Evolutionary conservation across 768 basidiomycete genomes (phyloP), one percentile per base, ranked within the genome.

Genomic region (Ramaria sp.): DNA sequence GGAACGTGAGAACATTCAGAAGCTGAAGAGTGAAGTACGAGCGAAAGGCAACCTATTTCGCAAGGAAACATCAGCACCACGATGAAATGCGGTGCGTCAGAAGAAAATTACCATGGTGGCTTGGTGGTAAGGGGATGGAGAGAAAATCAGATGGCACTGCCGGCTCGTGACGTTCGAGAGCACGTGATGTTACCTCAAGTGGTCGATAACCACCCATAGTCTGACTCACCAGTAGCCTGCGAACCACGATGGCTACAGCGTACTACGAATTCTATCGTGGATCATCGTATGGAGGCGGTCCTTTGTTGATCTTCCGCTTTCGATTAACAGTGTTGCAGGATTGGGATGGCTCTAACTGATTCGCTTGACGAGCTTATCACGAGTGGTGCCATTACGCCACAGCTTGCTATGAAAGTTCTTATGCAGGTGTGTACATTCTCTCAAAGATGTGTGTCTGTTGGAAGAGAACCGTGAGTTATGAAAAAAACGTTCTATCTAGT

Each of bases 361-460:
- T 93, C 95, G 60, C 81, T 99, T 62, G 96, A 99, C 71, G 95
- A 98, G 71, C 80, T 99, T 60, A 97, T 99, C 63, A 95, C 93
- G 44, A 88, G 86, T 64, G 95, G 95, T 1, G 83, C 89, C 48
- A 99, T 99, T 63, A 95, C 93, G 18, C 95, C 95, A 12, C 95
- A 98, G 71, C 69, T 98, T 61, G 96, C 95, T n/a, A 91, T 97
- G 85, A 90, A 95, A 69, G 91, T 96, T n/a, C 70, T 98, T 56
- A 85, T 88, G 65, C 95, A 97, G 88, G 95, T 96, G 61, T 59
- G 62, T 59, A 37, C 49, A 32, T 42, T 15, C 22, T n/a, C 18
- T 25, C 13, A 15, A 15, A 24, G 18, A 9, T 47, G 16, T 8
- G 18, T 20, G 16, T 24, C 27, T 28, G 36, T 15, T n/a, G n/a